Percentiles rank a stretch among this genome's conserved stretches.
Conservation (phyloP, 2,329 filamentous ascomycete genomes). For the Trichophyton mentagrophytes region DNA sequence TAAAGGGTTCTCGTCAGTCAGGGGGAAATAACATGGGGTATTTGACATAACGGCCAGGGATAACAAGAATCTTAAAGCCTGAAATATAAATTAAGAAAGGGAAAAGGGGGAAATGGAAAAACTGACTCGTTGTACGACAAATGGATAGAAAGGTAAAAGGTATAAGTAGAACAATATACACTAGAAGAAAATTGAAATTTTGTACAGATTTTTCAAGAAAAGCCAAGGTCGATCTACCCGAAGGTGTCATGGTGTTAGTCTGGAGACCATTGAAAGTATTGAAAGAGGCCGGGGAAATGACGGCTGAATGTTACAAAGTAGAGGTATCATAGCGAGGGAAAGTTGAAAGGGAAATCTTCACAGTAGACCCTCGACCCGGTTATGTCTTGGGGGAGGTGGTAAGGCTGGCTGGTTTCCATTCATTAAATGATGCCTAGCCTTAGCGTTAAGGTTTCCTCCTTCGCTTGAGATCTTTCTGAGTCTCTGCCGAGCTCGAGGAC, state of each 20-base stretch:
- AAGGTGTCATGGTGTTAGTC: not conserved
- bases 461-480: conserved; percentile 40
- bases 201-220: not conserved
- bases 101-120: not conserved
- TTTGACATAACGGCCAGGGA: not conserved
- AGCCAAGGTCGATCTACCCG: not conserved
- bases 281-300: conserved; percentile 1
- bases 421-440: conserved; percentile 31
- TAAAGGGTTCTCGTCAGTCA: not conserved
- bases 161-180: conserved; percentile 2
- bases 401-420: conserved; percentile 20
- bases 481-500: conserved; percentile 26
- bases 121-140: not conserved
- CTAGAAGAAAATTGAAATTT: not conserved
- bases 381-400: conserved; percentile 20
- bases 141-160: conserved; percentile 4
- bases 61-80: not conserved
- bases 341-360: conserved; percentile 13
- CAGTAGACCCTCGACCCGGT: conserved; percentile 28
- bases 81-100: not conserved
- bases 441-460: conserved; percentile 36
- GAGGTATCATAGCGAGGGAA: conserved; percentile 3
- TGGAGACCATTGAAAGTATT: not conserved
- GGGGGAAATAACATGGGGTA: not conserved
- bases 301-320: not conserved